phyloP scores from a whole-genome alignment of 2,329 filamentous ascomycete genomes.

The Calonectria pseudoturangicola region DNA sequence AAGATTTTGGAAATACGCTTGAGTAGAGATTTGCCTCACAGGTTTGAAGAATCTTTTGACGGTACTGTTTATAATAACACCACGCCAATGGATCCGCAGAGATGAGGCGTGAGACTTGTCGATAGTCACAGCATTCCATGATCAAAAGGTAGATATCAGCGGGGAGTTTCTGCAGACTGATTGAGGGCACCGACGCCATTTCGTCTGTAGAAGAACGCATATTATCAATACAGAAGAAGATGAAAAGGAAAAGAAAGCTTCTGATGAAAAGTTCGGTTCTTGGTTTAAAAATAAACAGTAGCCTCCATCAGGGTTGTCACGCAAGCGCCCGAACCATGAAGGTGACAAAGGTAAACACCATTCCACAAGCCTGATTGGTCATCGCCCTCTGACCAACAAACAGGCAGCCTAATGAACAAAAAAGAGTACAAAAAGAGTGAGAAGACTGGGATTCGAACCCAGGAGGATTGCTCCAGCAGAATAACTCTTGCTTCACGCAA shows the following conservation, averaged over 20 bases:
- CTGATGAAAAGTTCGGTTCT: too few species aligned
- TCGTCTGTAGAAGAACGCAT: too few species aligned
- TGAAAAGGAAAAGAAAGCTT: neutral
- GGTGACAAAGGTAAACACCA: neutral
- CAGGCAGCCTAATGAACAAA: too few species aligned
- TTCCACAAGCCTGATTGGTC: neutral
- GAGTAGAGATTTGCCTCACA: neutral
- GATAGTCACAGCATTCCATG: neutral
- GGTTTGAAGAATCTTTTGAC: neutral
- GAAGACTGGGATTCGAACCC: too few species aligned
- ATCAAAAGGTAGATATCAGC: neutral
- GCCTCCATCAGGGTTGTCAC: neutral
- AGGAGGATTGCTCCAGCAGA: too few species aligned
- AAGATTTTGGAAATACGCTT: neutral
- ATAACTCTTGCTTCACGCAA: too few species aligned
- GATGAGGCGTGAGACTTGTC: conserved; percentile 2
- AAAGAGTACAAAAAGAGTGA: too few species aligned
- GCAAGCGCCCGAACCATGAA: neutral
- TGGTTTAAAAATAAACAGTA: neutral
- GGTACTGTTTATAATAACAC: conserved; percentile 4
- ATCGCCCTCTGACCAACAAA: neutral
- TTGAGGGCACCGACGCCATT: neutral
- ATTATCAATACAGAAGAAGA: neutral
- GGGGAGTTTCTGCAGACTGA: neutral
- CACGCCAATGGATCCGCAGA: neutral